Conservation (phyloP, 345 rosid genomes). For the Salix suchowensis region DNA sequence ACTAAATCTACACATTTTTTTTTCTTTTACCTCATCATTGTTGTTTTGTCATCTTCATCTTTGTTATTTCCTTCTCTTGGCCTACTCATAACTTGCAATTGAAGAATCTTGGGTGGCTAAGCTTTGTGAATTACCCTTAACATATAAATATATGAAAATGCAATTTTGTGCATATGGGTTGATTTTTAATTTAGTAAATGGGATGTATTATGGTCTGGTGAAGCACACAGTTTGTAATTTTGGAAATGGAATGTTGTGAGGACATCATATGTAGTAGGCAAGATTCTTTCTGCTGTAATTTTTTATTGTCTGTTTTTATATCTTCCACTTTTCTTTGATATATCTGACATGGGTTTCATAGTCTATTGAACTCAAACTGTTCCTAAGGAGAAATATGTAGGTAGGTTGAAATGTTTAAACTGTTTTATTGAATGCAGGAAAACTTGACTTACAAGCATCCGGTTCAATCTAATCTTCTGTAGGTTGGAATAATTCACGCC, state of each 20-base stretch:
- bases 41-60: neutral
- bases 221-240: too few relatives aligned
- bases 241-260: too few relatives aligned
- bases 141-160: neutral
- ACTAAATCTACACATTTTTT: neutral
- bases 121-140: neutral
- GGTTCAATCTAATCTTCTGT: slow-evolving; percentile 22
- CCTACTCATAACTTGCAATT: neutral
- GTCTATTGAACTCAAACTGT: too few relatives aligned
- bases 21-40: neutral
- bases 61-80: neutral
- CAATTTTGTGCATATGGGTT: neutral
- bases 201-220: neutral
- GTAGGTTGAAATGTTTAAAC: neutral
- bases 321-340: neutral
- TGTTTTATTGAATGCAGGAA: slow-evolving; percentile 8
- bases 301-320: too few relatives aligned
- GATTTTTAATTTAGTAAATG: neutral
- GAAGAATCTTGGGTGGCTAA: neutral
- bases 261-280: neutral
- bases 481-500: slow-evolving; percentile 93
- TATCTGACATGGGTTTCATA: neutral
- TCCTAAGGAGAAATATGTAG: neutral
- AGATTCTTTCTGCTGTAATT: neutral
- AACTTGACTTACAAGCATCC: slow-evolving; percentile 17